Evolutionary conservation across 768 basidiomycete genomes (phyloP), one percentile per base, ranked within the genome.

Genomic region (Dentipellis sp.): DNA sequence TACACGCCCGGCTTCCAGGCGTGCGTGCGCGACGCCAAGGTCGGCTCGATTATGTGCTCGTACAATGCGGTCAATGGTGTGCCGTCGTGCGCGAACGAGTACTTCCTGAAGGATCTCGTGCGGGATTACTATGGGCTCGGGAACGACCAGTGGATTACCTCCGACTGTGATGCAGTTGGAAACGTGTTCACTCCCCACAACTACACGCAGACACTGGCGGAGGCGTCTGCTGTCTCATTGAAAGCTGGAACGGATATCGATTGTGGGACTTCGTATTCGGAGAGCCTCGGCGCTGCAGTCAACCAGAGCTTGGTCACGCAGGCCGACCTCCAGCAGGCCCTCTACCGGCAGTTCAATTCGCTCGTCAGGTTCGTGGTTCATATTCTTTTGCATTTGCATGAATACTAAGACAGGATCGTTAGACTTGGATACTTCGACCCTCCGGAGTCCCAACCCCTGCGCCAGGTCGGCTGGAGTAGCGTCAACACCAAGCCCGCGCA

Each of bases 31-130:
- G 82, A 83, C 59, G 81, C 80, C 10, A 78, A 79, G 61, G 81
- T 79, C 37, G 78, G 72, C 2, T 77, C 77, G n/a, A 70, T 81
- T 37, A 82, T 82, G 81, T 83, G 81, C 70, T 78, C 76, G 58
- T 83, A 82, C 63, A 83, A 82, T 58, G 75, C 80, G 10, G 78
- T 83, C 17, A 82, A 82, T 57, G 81, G 81, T 2, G 65, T 82
- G 34, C 81, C 81, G 4, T 71, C 77, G 0, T 83, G 81, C 61
- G 80, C 78, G 19, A 75, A 72, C 61, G 70, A 73, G 1, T 82
- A 76, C 61, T 69, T 83, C 29, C 69, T 83, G 35, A 78, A 81
- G 62, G 69, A 70, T 34, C 64, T 83, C 22, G 63, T 81, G 21
- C 71, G 81, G 16, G 79, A 79, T 54, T 66, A 69, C 49, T 79